Conservation (phyloP, 345 rosid species). For the Gossypium anomalum region DNA sequence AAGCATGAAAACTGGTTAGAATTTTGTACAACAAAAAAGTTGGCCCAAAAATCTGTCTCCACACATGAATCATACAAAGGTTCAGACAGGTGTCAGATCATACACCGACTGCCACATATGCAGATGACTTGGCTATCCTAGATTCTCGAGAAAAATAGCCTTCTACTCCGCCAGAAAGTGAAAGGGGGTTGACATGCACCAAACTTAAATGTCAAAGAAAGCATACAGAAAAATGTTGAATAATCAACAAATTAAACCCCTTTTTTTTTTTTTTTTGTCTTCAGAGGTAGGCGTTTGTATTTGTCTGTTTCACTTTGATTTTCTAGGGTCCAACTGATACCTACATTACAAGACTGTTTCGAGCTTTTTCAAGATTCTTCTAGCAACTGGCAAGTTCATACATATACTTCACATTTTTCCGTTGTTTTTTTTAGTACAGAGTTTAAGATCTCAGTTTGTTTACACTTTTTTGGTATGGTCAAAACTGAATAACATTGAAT, state of each 20-base stretch:
- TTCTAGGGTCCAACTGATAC: neutral
- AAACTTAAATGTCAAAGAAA: slow-evolving; percentile 13
- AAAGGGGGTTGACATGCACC: neutral
- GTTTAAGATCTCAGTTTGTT: neutral
- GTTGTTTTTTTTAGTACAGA: neutral
- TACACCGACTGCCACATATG: neutral
- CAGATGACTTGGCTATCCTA: neutral
- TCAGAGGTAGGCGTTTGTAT: neutral
- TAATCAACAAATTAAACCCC: neutral
- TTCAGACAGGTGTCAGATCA: neutral
- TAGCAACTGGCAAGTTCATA: neutral
- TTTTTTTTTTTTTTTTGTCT: neutral
- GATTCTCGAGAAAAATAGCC: neutral
- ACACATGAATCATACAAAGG: neutral
- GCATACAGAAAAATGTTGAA: slow-evolving; percentile 1
- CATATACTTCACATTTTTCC: neutral
- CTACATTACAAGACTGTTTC: neutral
- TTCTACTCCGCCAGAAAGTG: neutral
- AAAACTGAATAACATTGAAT: neutral
- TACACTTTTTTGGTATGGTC: neutral
- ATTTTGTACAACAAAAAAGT: neutral
- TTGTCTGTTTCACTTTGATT: neutral
- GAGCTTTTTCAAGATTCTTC: neutral
- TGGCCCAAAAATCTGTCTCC: neutral
- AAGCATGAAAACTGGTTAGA: no score